Conservation (phyloP, 352 stramenopile genomes). For the Aphanomyces astaci region DNA sequence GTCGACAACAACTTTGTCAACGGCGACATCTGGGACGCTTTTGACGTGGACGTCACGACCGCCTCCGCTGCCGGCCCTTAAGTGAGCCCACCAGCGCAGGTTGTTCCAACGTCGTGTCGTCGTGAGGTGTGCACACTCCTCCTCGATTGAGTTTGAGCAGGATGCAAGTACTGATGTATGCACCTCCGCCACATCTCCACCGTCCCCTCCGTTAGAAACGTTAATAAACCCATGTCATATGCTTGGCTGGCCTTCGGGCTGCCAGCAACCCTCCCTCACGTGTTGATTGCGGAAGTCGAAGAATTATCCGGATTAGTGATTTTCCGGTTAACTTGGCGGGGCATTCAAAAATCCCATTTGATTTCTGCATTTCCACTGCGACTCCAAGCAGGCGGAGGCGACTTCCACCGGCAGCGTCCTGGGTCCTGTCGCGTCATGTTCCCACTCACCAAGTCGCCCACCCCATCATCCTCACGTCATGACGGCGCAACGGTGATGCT, state of each 20-base stretch:
- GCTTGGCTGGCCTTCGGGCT: too few species aligned
- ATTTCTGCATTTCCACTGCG: neutral
- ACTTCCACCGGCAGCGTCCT: neutral
- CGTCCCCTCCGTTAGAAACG: neutral
- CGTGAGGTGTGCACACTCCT: neutral
- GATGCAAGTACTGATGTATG: too few species aligned
- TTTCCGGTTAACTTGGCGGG: neutral
- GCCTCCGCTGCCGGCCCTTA: conserved; percentile 16
- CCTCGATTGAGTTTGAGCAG: neutral
- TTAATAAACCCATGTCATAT: neutral
- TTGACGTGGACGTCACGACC: conserved; percentile 31
- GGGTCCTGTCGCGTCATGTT: neutral
- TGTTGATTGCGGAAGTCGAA: too few species aligned
- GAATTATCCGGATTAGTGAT: neutral
- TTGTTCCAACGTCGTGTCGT: neutral
- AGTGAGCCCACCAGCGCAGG: conserved; percentile 16
- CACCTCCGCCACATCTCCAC: conserved; percentile 1
- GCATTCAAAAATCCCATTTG: neutral
- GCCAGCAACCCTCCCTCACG: too few species aligned
- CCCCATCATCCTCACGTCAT: neutral
- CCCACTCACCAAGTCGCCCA: neutral
- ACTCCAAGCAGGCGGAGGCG: neutral
- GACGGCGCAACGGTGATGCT: conserved; percentile 2
- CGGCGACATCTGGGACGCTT: conserved; percentile 80
- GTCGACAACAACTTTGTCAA: conserved; percentile 97